phyloP scores from a whole-genome alignment of 352 stramenopile species.

The Phytopythium vexans region DNA sequence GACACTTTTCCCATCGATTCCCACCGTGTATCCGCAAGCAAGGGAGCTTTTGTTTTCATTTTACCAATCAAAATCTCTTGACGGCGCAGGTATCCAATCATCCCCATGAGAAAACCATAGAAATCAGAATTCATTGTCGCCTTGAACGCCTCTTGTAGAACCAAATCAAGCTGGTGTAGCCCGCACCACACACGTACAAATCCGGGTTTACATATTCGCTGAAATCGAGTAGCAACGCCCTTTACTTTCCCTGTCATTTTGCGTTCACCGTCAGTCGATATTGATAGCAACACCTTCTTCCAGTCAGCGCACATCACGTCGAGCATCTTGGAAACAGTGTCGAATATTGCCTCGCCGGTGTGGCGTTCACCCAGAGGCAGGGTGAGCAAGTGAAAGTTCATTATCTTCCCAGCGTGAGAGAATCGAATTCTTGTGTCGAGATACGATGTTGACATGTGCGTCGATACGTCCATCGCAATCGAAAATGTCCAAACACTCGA shows the following conservation, averaged over 20 bases:
- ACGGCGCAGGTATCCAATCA: slow-evolving; percentile 9
- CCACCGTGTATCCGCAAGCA: slow-evolving; percentile 10
- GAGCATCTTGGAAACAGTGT: too few relatives aligned
- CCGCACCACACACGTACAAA: slow-evolving; percentile 13
- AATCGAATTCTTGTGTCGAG: too few relatives aligned
- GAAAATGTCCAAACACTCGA: too few relatives aligned
- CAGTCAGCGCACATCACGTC: too few relatives aligned
- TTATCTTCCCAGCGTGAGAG: too few relatives aligned
- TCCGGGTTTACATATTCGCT: background rate
- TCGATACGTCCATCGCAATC: too few relatives aligned
- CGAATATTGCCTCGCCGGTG: too few relatives aligned
- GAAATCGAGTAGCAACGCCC: slow-evolving; percentile 4
- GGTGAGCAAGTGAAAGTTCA: too few relatives aligned
- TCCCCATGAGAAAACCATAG: slow-evolving; percentile 5
- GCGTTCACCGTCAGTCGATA: background rate
- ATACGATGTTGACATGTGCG: too few relatives aligned
- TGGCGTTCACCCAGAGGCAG: too few relatives aligned
- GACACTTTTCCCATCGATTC: slow-evolving; percentile 13
- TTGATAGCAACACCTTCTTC: too few relatives aligned
- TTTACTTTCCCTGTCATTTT: slow-evolving; percentile 2
- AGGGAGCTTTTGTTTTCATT: slow-evolving; percentile 11
- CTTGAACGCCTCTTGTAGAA: slow-evolving; percentile 8
- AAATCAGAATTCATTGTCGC: slow-evolving; percentile 6
- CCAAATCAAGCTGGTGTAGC: slow-evolving; percentile 15
- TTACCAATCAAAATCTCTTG: slow-evolving; percentile 9